Conservation (phyloP, 495 filamentous ascomycete genomes). For the Melanomma pulvis-pyrius region DNA sequence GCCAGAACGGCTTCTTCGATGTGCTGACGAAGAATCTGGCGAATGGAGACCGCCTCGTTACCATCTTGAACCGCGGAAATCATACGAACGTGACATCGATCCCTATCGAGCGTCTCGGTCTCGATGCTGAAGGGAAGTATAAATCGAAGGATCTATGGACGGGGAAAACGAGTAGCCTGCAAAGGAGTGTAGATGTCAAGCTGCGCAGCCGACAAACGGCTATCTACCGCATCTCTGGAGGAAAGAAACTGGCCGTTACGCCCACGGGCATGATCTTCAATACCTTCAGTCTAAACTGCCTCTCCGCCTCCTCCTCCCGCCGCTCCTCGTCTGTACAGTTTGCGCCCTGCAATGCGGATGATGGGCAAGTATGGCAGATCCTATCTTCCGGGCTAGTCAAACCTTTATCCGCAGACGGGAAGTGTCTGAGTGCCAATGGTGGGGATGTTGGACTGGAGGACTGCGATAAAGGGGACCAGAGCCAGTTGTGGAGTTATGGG, state of each 20-base stretch:
- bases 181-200: neutral
- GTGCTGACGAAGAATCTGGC: constrained; percentile 32
- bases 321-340: constrained; percentile 1
- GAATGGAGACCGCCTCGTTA: constrained; percentile 32
- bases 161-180: constrained; percentile 1
- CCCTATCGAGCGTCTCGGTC: constrained; percentile 18
- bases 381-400: neutral
- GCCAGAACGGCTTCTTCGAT: constrained; percentile 39
- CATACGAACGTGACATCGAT: constrained; percentile 3
- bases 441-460: constrained; percentile 4
- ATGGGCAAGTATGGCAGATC: constrained; percentile 21
- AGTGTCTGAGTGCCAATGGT: constrained; percentile 14
- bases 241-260: constrained; percentile 1
- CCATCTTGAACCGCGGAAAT: constrained; percentile 19
- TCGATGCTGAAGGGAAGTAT: constrained; percentile 11
- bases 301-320: constrained; percentile 1
- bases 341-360: constrained; percentile 4
- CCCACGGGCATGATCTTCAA: constrained; percentile 34
- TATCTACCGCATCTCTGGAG: constrained; percentile 19
- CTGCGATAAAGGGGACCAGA: constrained; percentile 5
- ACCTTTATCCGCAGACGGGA: constrained; percentile 7
- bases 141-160: constrained; percentile 28
- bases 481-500: constrained; percentile 28
- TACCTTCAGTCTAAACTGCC: constrained; percentile 30
- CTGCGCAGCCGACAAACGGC: constrained; percentile 12